Conservation (phyloP, 306 rosid genomes). For the Hylodesmum podocarpum region DNA sequence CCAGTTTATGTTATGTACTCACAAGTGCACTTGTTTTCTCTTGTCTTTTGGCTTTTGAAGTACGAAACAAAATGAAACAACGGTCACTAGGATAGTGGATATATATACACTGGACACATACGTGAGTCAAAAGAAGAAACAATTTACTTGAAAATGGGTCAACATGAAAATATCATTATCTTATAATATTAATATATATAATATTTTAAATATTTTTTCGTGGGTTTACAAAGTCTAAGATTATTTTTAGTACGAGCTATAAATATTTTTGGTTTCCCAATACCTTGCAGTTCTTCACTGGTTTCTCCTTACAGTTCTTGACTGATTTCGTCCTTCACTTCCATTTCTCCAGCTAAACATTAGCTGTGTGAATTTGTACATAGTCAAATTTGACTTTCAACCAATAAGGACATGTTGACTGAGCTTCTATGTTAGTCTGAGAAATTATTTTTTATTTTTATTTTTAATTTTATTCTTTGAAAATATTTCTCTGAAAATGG, state of each 20-base stretch:
- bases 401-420: too few species aligned
- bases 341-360: not conserved
- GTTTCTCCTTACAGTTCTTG: not conserved
- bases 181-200: too few species aligned
- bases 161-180: too few species aligned
- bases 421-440: too few species aligned
- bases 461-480: too few species aligned
- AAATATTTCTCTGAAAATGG: too few species aligned
- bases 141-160: not conserved
- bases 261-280: not conserved
- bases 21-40: not conserved
- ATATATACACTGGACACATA: too few species aligned
- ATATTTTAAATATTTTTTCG: too few species aligned
- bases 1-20: not conserved
- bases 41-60: too few species aligned
- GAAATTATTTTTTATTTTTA: too few species aligned
- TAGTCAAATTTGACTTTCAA: not conserved
- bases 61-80: not conserved
- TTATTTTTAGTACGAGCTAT: not conserved
- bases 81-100: not conserved
- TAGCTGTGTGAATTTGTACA: constrained; percentile 1
- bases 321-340: not conserved
- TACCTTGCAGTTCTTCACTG: not conserved
- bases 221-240: too few species aligned
- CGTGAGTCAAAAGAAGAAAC: not conserved